These are phyloP conservation scores for Cladophialophora exuberans DNA, from an alignment of 2,329 filamentous ascomycete genomes.

Conservation along the genomic window DNA sequence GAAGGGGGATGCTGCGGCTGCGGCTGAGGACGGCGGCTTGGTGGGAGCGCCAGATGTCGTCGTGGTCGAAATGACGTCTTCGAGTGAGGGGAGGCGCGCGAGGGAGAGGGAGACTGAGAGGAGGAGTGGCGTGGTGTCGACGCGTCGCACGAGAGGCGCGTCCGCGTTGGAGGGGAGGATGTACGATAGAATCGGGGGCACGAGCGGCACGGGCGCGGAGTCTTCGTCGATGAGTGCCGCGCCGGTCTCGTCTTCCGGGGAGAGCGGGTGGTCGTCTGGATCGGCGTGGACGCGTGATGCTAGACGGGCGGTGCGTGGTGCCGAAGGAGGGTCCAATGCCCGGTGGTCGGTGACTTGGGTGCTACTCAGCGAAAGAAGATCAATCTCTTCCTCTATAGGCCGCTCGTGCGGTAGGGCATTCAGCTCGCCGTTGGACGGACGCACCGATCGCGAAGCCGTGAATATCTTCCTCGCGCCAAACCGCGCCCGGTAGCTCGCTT, in stretches of 20 bases:
- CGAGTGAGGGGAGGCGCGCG: constrained; percentile 73
- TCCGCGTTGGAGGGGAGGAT: constrained; percentile 63
- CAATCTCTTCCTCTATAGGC: constrained; percentile 56
- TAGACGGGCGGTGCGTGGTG: constrained; percentile 29
- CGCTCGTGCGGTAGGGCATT: constrained; percentile 42
- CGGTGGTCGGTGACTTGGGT: constrained; percentile 46
- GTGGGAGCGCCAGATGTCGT: constrained; percentile 78
- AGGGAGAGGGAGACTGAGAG: constrained; percentile 81
- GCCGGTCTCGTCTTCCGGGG: constrained; percentile 20
- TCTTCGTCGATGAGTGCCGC: constrained; percentile 18
- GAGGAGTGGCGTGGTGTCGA: constrained; percentile 83
- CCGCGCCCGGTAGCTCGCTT: constrained; percentile 36
- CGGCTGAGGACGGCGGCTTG: too few species aligned
- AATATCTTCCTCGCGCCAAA: constrained; percentile 57
- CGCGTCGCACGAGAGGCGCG: constrained; percentile 75
- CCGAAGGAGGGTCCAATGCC: constrained; percentile 15
- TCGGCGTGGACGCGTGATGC: constrained; percentile 39
- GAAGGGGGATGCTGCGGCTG: too few species aligned
- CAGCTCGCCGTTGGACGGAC: not conserved
- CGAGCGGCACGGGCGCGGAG: constrained; percentile 23
- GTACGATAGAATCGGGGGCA: constrained; percentile 34
- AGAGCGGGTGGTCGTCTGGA: constrained; percentile 28
- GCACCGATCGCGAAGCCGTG: not conserved
- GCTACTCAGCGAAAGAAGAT: constrained; percentile 57
- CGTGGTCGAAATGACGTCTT: too few species aligned